These are phyloP conservation scores for Yueomyces sinensis DNA, from an alignment of 805 yeast genomes.

Conservation along the genomic window DNA sequence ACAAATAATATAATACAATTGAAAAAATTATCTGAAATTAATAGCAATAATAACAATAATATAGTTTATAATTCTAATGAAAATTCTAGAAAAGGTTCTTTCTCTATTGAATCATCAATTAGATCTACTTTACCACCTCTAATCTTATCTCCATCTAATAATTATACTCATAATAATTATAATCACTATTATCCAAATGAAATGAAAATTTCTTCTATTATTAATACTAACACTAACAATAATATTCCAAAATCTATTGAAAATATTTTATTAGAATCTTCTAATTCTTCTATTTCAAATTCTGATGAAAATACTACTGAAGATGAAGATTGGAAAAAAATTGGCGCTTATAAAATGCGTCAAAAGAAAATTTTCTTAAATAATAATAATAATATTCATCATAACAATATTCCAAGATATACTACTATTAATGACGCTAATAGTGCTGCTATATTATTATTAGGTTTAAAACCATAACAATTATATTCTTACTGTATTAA, in stretches of 20 bases:
- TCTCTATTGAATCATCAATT: conserved; percentile 12
- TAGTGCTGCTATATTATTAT: conserved; percentile 19
- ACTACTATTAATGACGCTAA: conserved; percentile 7
- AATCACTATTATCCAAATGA: conserved; percentile 14
- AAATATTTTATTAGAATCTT: conserved; percentile 14
- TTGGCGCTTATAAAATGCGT: conserved; percentile 41
- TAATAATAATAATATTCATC: not conserved
- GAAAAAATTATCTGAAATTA: no score
- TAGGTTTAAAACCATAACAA: conserved; percentile 20
- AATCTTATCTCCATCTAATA: conserved; percentile 20
- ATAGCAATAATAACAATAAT: no score
- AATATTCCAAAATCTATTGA: conserved; percentile 14
- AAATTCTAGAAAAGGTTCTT: not conserved
- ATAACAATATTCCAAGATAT: not conserved
- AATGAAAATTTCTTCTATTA: no score
- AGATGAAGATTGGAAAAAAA: conserved; percentile 92
- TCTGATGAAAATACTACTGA: no score
- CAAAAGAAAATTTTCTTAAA: not conserved
- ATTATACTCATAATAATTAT: not conserved
- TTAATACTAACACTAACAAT: not conserved
- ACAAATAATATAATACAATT: no score
- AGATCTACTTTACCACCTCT: conserved; percentile 23
- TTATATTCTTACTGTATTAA: no score
- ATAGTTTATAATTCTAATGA: no score
- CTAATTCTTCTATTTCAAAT: conserved; percentile 29